Evolutionary conservation across 2,329 filamentous ascomycete species (phyloP), one percentile per base, ranked within the genome.

Genomic region (Rhinocladiella mackenziei): DNA sequence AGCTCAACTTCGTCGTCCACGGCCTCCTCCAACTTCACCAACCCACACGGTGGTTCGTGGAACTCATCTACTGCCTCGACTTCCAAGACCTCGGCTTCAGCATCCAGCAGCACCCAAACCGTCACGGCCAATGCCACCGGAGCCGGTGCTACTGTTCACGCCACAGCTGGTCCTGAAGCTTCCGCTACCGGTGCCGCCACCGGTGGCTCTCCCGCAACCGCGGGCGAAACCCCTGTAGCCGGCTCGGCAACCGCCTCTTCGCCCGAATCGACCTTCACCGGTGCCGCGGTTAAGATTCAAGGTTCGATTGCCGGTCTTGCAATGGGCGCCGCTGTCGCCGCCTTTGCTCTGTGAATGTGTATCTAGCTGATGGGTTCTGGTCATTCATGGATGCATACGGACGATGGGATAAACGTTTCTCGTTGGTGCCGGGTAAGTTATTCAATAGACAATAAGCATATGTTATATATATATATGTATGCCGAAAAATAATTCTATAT

Each of bases 271-370:
- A 45, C 39, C 20, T 53, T 38, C 43, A 48, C 43, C 19, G 47
- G 47, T 20, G 50, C 38, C 22, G 50, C 50, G 14, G 22, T 34
- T 9, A 44, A 43, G 26, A n/a, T 34, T 11, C 25, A 50, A 28
- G 42, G 43, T 5, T 43, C 47, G 9, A 48, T 51, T 17, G 32
- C 34, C 3, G 42, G 35, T 30, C 31, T 49, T 26, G 39, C 28
- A 10, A 23, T 45, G 17, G 49, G 40, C 25, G 45, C 34, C 33
- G 11, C 43, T 29, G 20, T 49, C 10, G 49, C 49, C 20, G 45
- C 38, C 2, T 36, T 52, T 25, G 37, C 22, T 17, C 39, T 52
- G 35, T 52, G 43, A 25, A 38, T 10, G n/a, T 20, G n/a, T n/a
- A n/a, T n/a, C n/a, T n/a, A n/a, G n/a, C n/a, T n/a, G n/a, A n/a